A percentile compares a stretch with the other conserved stretches of the same genome.
These are phyloP conservation scores for Helianthus annuus DNA, from an alignment of 129 eudicot species.

Conservation along the genomic window DNA sequence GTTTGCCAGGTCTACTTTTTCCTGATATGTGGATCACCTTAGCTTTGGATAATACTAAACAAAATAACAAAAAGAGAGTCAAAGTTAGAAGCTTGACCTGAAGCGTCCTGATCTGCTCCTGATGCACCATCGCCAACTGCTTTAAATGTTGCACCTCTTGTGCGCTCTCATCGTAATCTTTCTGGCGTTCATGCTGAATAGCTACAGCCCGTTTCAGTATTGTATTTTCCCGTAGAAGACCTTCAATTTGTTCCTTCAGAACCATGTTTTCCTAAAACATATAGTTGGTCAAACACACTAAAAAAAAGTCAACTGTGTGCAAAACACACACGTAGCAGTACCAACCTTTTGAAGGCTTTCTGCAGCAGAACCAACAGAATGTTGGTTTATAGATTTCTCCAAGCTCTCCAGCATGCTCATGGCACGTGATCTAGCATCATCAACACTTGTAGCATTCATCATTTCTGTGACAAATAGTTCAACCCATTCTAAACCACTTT, in stretches of 20 bases:
- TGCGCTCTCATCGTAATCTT: conserved; percentile 65
- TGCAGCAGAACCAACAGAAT: conserved; percentile 47
- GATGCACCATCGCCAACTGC: conserved; percentile 65
- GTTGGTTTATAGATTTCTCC: conserved; percentile 61
- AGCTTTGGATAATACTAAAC: not conserved
- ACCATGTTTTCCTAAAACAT: conserved; percentile 53
- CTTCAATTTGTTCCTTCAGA: conserved; percentile 72
- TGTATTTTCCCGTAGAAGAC: conserved; percentile 53
- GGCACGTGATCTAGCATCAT: conserved; percentile 87
- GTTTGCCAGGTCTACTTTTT: not conserved
- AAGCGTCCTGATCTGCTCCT: conserved; percentile 77
- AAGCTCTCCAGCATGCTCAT: conserved; percentile 65
- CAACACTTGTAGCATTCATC: conserved; percentile 69
- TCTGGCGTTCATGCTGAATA: conserved; percentile 81
- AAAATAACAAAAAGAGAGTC: not conserved
- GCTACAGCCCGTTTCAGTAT: conserved; percentile 85
- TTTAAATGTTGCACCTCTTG: conserved; percentile 77
- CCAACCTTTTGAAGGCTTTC: conserved; percentile 65
- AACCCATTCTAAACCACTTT: conserved; percentile 81
- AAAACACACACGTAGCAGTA: not conserved
- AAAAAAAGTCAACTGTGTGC: not conserved
- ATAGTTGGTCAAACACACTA: not conserved
- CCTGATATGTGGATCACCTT: not conserved
- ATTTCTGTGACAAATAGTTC: conserved; percentile 79
- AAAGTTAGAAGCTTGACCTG: conserved; percentile 51